These are phyloP conservation scores for Pleoardoris graminearum DNA, from an alignment of 2,329 filamentous ascomycete genomes.

Conservation along the genomic window DNA sequence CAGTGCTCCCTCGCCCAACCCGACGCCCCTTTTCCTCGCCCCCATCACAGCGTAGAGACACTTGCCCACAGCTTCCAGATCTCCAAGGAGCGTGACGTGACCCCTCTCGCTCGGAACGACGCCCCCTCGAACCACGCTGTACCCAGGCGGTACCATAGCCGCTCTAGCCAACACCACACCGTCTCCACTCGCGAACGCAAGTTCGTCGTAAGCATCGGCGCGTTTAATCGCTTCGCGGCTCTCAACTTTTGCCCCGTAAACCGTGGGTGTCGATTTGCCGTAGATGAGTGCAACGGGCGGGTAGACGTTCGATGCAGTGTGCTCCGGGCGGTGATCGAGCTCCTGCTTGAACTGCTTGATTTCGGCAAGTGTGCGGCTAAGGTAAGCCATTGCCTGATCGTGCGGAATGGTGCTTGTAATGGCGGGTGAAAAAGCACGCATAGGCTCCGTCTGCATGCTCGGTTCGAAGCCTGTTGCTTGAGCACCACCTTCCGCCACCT, in stretches of 20 bases:
- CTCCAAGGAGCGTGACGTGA: slow-evolving; percentile 84
- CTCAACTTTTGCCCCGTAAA: slow-evolving; percentile 76
- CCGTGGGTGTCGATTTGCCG: slow-evolving; percentile 82
- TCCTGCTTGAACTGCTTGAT: slow-evolving; percentile 77
- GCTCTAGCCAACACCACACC: slow-evolving; percentile 85
- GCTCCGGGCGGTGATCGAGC: slow-evolving; percentile 63
- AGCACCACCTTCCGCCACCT: slow-evolving; percentile 33
- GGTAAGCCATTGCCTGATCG: slow-evolving; percentile 65
- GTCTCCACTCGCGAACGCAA: slow-evolving; percentile 85
- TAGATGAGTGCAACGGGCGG: slow-evolving; percentile 84
- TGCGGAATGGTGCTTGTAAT: slow-evolving; percentile 58
- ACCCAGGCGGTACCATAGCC: slow-evolving; percentile 82
- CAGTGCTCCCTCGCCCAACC: slow-evolving; percentile 67
- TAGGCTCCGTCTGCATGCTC: slow-evolving; percentile 49
- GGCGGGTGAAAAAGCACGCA: slow-evolving; percentile 26
- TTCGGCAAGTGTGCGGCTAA: slow-evolving; percentile 72
- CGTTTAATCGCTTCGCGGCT: slow-evolving; percentile 73
- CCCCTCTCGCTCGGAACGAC: slow-evolving; percentile 79
- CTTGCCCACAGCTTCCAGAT: slow-evolving; percentile 77
- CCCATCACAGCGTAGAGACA: slow-evolving; percentile 70
- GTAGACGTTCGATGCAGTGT: slow-evolving; percentile 70
- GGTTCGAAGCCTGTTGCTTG: slow-evolving; percentile 48
- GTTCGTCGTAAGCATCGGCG: slow-evolving; percentile 79
- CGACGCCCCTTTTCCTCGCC: slow-evolving; percentile 74
- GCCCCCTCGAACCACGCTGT: slow-evolving; percentile 72